Percentiles rank a stretch among this genome's conserved stretches.
These are phyloP conservation scores for Diaporthe batatas DNA, from an alignment of 2,329 filamentous ascomycete genomes.

Conservation along the genomic window DNA sequence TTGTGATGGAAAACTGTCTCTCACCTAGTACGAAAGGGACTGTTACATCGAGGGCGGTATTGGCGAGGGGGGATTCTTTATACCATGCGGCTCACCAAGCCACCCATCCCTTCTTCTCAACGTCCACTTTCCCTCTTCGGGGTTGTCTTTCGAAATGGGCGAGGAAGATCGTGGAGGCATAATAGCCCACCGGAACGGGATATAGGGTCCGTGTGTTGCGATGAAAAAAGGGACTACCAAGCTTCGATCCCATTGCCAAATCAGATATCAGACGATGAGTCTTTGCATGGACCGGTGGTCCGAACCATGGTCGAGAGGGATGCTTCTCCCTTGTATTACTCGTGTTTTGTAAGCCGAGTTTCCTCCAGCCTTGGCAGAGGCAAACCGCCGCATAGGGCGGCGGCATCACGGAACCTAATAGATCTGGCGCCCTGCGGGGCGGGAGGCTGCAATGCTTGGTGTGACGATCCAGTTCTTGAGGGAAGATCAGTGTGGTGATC, in stretches of 20 bases:
- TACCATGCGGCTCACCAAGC: not conserved
- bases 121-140: slow-evolving; percentile 21
- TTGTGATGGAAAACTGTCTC: slow-evolving; percentile 14
- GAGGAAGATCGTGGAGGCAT: not conserved
- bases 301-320: not conserved
- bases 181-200: not conserved
- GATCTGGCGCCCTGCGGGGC: slow-evolving; percentile 13
- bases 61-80: not conserved
- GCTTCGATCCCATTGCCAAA: not conserved
- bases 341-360: slow-evolving; percentile 24
- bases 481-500: slow-evolving; percentile 1
- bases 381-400: not conserved
- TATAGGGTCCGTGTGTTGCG: not conserved
- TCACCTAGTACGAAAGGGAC: slow-evolving; percentile 3
- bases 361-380: slow-evolving; percentile 14
- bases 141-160: not conserved
- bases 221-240: not conserved
- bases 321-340: slow-evolving; percentile 16
- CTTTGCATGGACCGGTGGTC: slow-evolving; percentile 20
- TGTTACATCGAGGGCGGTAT: not conserved
- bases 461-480: slow-evolving; percentile 13
- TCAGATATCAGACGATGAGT: slow-evolving; percentile 14
- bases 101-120: slow-evolving; percentile 11
- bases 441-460: slow-evolving; percentile 7
- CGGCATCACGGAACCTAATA: not conserved